Evolutionary conservation across 768 basidiomycete species (phyloP), one percentile per base, ranked within the genome.

Genomic region (Leccinum uliginosum): DNA sequence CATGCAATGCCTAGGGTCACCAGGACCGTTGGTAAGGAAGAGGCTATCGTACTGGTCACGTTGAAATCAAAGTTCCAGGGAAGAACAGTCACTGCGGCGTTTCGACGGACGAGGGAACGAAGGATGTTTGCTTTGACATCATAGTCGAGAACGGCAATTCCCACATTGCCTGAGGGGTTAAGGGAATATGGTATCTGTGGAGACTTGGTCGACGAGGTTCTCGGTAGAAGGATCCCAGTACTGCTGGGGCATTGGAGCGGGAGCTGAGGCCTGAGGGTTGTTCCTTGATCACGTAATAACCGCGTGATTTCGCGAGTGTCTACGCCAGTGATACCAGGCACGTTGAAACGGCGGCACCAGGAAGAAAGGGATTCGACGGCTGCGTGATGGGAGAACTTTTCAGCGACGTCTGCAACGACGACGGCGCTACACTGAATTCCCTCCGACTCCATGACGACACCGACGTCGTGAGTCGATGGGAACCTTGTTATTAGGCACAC

Each of bases 61-160:
- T 97, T 95, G 79, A 99, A 98, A 74, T 99, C 92, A 73, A 81
- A 96, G 74, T 98, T 86, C 97, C 97, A 99, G 0, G 97, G 97
- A 35, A 98, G 77, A 53, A 99, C 95, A 8, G 96, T 98, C 44
- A 98, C 91, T 19, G 89, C 82, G 2, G 93, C 97, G 55, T 86
- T 91, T 43, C 97, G 89, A 62, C 89, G 86, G 61, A 97, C 86
- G 60, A 99, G 86, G 2, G 93, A 85, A 56, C 97, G 92, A 55
- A 93, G 76, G 59, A 99, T 99, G 75, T 99, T 99, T 50, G 97
- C 95, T 74, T 99, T 99, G 58, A 87, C 89, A 58, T 97, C 97
- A 68, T 97, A 98, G 72, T 98, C 97, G 58, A 98, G 85, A 15
- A 99, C 89, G 14, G 94, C 97, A 61, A 99, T 92, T 68, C 87